Evolutionary conservation across 305 asterid genomes (phyloP).

Genomic region (Plantago rigida): DNA sequence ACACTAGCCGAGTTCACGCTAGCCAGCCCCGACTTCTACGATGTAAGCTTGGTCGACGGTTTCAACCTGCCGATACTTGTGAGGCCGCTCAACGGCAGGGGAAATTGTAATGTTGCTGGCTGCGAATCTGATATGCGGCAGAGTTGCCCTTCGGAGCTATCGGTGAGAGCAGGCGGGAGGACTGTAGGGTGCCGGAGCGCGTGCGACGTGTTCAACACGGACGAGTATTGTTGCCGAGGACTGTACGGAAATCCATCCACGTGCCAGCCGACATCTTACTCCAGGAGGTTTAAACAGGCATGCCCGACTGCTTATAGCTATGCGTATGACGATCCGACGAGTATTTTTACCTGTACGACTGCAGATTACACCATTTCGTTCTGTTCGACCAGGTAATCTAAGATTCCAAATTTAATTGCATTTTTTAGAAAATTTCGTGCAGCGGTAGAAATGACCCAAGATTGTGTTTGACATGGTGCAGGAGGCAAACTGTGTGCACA

Average conservation of each 20-base stretch:
- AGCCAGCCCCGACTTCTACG: constrained; percentile 52
- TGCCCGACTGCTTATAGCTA: constrained; percentile 81
- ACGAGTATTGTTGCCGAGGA: constrained; percentile 81
- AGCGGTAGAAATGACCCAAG: too few species aligned
- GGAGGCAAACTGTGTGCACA: constrained; percentile 53
- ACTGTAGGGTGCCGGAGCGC: constrained; percentile 72
- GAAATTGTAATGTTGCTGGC: constrained; percentile 76
- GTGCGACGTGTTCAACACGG: constrained; percentile 76
- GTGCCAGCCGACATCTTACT: constrained; percentile 66
- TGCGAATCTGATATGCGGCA: constrained; percentile 57
- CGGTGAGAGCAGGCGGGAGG: constrained; percentile 42
- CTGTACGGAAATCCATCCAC: constrained; percentile 54
- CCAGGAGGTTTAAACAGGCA: constrained; percentile 53
- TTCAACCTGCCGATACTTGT: constrained; percentile 66
- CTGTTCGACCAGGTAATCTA: constrained; percentile 54
- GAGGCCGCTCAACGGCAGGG: constrained; percentile 55
- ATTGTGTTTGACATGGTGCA: constrained; percentile 23
- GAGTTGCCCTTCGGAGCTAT: constrained; percentile 57
- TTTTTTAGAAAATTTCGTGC: not conserved
- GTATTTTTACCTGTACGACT: constrained; percentile 58
- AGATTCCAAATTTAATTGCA: not conserved
- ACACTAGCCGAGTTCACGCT: constrained; percentile 83
- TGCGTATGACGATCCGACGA: constrained; percentile 79
- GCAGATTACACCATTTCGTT: constrained; percentile 64
- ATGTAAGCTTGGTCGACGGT: constrained; percentile 86